These are phyloP conservation scores for Tritrichomonas musculus DNA, from an alignment of 208 protist genomes.

Conservation along the genomic window DNA sequence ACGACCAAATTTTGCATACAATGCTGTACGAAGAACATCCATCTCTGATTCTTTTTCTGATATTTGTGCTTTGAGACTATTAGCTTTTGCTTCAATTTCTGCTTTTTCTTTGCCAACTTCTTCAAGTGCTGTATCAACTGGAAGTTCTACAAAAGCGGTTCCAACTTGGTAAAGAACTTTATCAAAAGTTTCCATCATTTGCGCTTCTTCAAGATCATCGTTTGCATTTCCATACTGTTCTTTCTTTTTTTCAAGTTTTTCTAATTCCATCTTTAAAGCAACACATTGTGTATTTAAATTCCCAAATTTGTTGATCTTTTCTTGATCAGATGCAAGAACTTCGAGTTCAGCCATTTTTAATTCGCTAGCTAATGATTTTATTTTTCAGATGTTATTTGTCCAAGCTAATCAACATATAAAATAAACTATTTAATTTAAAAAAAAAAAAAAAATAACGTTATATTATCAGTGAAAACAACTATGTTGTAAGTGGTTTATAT, in stretches of 20 bases:
- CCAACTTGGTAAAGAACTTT: neutral
- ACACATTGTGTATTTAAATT: conserved; percentile 20
- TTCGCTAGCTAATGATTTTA: too few relatives aligned
- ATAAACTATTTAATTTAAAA: too few relatives aligned
- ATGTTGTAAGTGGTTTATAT: too few relatives aligned
- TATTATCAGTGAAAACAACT: too few relatives aligned
- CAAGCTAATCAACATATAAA: too few relatives aligned
- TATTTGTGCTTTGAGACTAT: neutral
- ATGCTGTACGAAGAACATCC: neutral
- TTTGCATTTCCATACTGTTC: neutral
- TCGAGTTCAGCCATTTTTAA: conserved; percentile 32
- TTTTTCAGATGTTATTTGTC: too few relatives aligned
- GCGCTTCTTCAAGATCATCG: conserved; percentile 26
- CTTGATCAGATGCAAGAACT: neutral
- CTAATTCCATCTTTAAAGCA: neutral
- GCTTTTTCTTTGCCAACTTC: neutral
- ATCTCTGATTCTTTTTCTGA: neutral
- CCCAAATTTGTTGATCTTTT: conserved; percentile 17
- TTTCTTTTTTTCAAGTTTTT: neutral
- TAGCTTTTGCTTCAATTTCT: neutral
- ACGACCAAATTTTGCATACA: conserved; percentile 11
- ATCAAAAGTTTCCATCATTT: neutral
- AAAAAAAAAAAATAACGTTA: too few relatives aligned
- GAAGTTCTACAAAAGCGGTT: neutral
- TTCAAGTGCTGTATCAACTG: neutral